phyloP scores from a whole-genome alignment of 768 basidiomycete genomes.

The Calocybe gangraenosa region DNA sequence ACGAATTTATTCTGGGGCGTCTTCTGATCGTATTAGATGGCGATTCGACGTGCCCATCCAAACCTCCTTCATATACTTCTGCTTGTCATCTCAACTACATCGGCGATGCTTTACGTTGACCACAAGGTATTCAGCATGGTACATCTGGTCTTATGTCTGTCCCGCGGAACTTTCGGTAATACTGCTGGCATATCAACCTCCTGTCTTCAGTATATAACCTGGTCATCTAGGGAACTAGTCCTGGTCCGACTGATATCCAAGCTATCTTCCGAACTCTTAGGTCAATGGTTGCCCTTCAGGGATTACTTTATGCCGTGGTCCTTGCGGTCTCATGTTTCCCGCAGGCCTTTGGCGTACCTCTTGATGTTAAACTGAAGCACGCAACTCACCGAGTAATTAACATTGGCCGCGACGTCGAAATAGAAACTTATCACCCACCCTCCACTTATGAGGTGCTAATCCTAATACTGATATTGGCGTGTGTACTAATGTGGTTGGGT shows the following conservation, averaged over 20 bases:
- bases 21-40: conserved; percentile 4
- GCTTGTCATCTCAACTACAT: conserved; percentile 1
- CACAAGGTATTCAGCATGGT: conserved; percentile 3
- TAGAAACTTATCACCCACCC: conserved; percentile 14
- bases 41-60: too few species aligned
- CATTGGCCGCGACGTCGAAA: conserved; percentile 9
- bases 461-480: not conserved
- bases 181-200: conserved; percentile 3
- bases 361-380: not conserved
- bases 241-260: not conserved
- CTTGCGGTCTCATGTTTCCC: not conserved
- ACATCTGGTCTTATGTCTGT: conserved; percentile 4
- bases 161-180: conserved; percentile 7
- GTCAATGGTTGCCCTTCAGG: conserved; percentile 2
- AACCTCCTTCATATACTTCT: not conserved
- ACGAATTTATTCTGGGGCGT: not conserved
- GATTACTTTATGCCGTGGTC: conserved; percentile 2
- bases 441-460: conserved; percentile 13
- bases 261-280: too few species aligned
- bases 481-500: not conserved
- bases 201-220: conserved; percentile 4
- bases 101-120: conserved; percentile 1
- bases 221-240: too few species aligned
- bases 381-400: conserved; percentile 11
- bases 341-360: conserved; percentile 1